Percentiles rank a stretch among this genome's conserved stretches.
Evolutionary conservation across 352 stramenopile species (phyloP).

Genomic region (Pythium sukuiense): DNA sequence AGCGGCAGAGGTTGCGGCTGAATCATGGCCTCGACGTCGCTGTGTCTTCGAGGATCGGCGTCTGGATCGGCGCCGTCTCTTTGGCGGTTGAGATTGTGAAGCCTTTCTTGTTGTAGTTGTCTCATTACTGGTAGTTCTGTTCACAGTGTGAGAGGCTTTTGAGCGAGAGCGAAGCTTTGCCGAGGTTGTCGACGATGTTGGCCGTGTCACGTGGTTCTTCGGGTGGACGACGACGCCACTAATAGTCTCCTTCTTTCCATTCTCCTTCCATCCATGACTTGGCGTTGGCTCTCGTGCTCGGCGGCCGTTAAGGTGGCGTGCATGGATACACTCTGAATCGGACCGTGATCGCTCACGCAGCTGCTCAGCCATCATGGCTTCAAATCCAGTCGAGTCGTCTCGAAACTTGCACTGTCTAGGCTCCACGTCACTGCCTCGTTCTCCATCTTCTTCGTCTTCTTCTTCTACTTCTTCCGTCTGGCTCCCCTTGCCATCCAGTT

Average conservation of each 20-base stretch:
- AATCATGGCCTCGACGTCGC: slow-evolving; percentile 1
- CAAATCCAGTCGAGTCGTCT: slow-evolving; percentile 24
- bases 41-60: not conserved
- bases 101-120: not conserved
- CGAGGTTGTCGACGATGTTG: not conserved
- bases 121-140: not conserved
- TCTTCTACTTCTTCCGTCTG: slow-evolving; percentile 30
- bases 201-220: slow-evolving; percentile 9
- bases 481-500: slow-evolving; percentile 38
- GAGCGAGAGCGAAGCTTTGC: not conserved
- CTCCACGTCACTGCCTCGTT: slow-evolving; percentile 32
- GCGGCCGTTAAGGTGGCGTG: slow-evolving; percentile 11
- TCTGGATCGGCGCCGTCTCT: not conserved
- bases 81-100: not conserved
- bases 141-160: not conserved
- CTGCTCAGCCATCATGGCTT: slow-evolving; percentile 22
- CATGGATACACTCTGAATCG: slow-evolving; percentile 27
- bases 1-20: not conserved
- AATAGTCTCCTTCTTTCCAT: not conserved
- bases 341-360: slow-evolving; percentile 28
- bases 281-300: not conserved
- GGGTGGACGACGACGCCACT: slow-evolving; percentile 15
- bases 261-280: slow-evolving; percentile 6
- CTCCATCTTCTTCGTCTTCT: slow-evolving; percentile 24
- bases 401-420: slow-evolving; percentile 14